Percentiles rank a stretch among this genome's conserved stretches.
These are phyloP conservation scores for Penicillium steckii DNA, from an alignment of 495 filamentous ascomycete species.

Conservation along the genomic window DNA sequence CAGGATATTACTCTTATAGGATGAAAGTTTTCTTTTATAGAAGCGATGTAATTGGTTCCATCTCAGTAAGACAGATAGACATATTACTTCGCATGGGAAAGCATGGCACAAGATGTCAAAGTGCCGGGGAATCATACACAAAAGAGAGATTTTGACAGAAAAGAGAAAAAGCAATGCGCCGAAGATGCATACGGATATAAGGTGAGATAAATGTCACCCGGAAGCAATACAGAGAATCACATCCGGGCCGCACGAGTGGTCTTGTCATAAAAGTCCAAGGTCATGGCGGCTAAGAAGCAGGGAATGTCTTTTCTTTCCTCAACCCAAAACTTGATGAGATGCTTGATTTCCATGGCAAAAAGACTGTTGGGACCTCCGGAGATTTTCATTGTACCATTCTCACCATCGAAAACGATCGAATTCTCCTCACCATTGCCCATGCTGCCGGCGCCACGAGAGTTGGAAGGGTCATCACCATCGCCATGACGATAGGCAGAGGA, in stretches of 20 bases:
- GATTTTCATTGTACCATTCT: conserved; percentile 96
- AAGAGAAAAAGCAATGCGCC: background rate
- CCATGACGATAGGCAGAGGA: conserved; percentile 53
- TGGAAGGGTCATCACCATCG: conserved; percentile 47
- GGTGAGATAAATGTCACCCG: background rate
- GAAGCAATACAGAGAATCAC: conserved; percentile 14
- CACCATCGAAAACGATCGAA: conserved; percentile 94
- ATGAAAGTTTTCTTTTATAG: no score
- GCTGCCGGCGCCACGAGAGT: conserved; percentile 47
- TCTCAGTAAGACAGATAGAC: background rate
- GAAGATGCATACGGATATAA: background rate
- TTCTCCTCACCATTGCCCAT: conserved; percentile 65
- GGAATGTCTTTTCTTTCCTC: conserved; percentile 87
- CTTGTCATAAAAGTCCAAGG: conserved; percentile 90
- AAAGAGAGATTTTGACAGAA: conserved; percentile 3
- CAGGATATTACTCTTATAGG: no score
- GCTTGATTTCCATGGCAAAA: conserved; percentile 81
- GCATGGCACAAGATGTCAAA: conserved; percentile 22
- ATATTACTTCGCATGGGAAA: background rate
- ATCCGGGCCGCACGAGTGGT: conserved; percentile 54
- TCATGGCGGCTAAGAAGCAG: conserved; percentile 85
- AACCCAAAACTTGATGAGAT: conserved; percentile 90
- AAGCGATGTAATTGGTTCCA: background rate
- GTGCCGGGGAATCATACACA: conserved; percentile 31
- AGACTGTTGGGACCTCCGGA: conserved; percentile 80